These are phyloP conservation scores for Lentinus brumalis DNA, from an alignment of 768 basidiomycete species.

Conservation along the genomic window DNA sequence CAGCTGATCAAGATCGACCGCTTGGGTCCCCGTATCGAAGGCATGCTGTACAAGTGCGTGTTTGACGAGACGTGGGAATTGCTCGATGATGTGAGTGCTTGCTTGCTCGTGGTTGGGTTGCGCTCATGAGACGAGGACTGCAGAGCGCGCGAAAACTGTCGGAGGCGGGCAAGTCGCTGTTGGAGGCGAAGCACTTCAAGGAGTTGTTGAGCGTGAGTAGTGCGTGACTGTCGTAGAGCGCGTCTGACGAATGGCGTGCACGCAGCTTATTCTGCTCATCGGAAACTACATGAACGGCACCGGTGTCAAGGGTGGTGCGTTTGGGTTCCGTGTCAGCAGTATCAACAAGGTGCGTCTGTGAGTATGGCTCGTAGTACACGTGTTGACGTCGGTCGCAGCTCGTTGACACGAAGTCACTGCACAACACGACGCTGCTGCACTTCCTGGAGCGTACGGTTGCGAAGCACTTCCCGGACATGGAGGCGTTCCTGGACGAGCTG, in stretches of 20 bases:
- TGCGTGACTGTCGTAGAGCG: neutral
- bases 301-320: constrained; percentile 94
- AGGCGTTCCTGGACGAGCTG: constrained; percentile 86
- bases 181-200: constrained; percentile 86
- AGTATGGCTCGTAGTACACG: neutral
- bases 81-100: constrained; percentile 69
- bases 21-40: constrained; percentile 82
- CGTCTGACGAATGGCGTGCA: neutral
- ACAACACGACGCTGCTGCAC: constrained; percentile 92
- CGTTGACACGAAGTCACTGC: constrained; percentile 95
- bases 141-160: constrained; percentile 82
- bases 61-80: constrained; percentile 87
- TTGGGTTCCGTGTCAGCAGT: constrained; percentile 95
- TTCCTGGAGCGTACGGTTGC: constrained; percentile 89
- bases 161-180: constrained; percentile 77
- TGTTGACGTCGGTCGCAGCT: constrained; percentile 48
- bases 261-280: constrained; percentile 85
- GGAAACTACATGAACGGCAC: constrained; percentile 99
- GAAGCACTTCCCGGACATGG: constrained; percentile 86
- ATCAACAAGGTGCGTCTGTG: constrained; percentile 78
- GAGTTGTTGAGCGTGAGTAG: constrained; percentile 77
- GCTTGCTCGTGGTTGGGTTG: neutral
- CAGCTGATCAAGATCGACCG: constrained; percentile 94
- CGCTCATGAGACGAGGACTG: neutral
- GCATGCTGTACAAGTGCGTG: constrained; percentile 91